Base-by-base conservation (phyloP, 352 stramenopile species). In the Thalassiosira livingstoniorum region DNA sequence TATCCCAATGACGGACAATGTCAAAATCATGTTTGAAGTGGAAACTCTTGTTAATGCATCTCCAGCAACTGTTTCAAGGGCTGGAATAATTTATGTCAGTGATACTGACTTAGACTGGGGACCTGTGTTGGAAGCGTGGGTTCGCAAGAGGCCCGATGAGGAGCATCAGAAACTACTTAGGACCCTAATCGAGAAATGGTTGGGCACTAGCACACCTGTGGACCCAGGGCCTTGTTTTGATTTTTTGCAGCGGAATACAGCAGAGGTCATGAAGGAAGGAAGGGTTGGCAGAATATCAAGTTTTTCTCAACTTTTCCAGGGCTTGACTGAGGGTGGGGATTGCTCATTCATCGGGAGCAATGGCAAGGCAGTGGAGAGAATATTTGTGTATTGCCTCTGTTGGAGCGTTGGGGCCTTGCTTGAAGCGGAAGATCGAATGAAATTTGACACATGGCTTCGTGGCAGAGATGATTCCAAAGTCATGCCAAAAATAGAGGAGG, bases 1-100 rank as follows among this genome's bases (percentile, higher is more conserved):
- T 29, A 99, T 99, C 89, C 97, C 97, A 23, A 99, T 99, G 97
- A 99, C 97, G 7, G 96, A 98, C 76, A 99, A 99, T 82, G 96
- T 98, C 25, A 93, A 93, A 68, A 93, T 93, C 18, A 98, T 98
- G 95, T 98, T 98, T 87, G 97, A 99, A 87, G 96, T 99, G 29
- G 97, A 99, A 80, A 99, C 96, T 11, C 86, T 99, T 37, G 96
- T 98, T 34, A 98, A 99, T 85, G 97, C 97, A 18, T 98, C 96
- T 88, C 97, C 97, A 2, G 97, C 97, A 4, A 99, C 97, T 0
- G 97, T 99, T 13, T 98, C 95, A 27, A 96, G 97, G 42, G 96
- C 96, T 32, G 97, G 97, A 68, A 99, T 99, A 61, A 98, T 99
- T 47, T 99, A 98, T 86, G 98, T 99, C 43, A 98, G 96, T 72